Evolutionary conservation across 805 yeast species (phyloP).

Genomic region (Lipomyces starkeyi): DNA sequence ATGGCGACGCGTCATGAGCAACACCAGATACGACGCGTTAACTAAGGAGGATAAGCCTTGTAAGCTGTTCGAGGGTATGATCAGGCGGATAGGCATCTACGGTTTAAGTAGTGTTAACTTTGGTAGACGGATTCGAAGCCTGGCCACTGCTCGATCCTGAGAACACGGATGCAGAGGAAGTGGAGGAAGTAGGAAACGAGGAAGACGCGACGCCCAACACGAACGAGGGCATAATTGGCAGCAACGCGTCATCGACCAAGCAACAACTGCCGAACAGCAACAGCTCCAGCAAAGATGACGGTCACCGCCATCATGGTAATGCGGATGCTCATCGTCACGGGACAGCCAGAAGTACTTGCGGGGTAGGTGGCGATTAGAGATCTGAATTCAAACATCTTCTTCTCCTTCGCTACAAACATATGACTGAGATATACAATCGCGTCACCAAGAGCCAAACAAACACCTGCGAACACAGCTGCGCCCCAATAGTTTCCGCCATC

Average conservation of each 20-base stretch:
- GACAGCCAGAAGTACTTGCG: too few species aligned
- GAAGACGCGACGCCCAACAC: constrained; percentile 26
- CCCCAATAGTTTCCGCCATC: constrained; percentile 34
- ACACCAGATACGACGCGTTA: constrained; percentile 22
- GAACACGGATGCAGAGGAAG: constrained; percentile 18
- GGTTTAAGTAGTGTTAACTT: background rate
- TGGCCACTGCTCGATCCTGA: constrained; percentile 45
- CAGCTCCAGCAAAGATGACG: too few species aligned
- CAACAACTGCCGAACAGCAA: too few species aligned
- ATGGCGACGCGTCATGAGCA: constrained; percentile 44
- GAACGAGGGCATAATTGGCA: background rate
- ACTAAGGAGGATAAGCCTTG: constrained; percentile 45
- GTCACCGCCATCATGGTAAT: too few species aligned
- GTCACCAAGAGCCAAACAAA: background rate
- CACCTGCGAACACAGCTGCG: constrained; percentile 37
- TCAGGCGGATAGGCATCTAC: background rate
- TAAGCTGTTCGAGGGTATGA: constrained; percentile 41
- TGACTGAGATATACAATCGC: too few species aligned
- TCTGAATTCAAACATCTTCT: too few species aligned
- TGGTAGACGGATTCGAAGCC: constrained; percentile 53
- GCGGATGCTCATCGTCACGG: too few species aligned
- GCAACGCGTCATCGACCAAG: too few species aligned
- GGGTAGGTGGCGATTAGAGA: too few species aligned
- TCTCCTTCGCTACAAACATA: too few species aligned
- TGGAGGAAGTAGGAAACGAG: constrained; percentile 9